Evolutionary conservation across 805 yeast genomes (phyloP).

Genomic region (Saccharomycopsis fibuligera): DNA sequence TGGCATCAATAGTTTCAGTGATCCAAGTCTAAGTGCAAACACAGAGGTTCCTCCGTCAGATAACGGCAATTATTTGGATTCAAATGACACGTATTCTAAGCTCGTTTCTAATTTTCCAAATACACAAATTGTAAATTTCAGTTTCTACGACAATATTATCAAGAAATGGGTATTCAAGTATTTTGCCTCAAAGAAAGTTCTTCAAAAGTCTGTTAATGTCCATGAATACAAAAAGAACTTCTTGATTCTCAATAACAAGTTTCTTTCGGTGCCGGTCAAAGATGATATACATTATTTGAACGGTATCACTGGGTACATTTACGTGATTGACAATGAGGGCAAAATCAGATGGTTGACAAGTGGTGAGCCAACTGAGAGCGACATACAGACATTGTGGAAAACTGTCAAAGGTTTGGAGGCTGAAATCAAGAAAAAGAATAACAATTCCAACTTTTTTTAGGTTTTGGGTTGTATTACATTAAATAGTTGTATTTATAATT

Average conservation of each 20-base stretch:
- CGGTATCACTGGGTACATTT: constrained; percentile 75
- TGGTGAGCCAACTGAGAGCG: constrained; percentile 71
- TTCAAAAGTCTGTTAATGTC: constrained; percentile 41
- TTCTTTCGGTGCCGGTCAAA: constrained; percentile 50
- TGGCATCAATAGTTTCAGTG: constrained; percentile 1
- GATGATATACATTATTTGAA: constrained; percentile 62
- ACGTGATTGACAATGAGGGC: constrained; percentile 66
- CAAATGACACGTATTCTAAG: constrained; percentile 33
- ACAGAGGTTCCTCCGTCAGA: constrained; percentile 23
- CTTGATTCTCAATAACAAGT: constrained; percentile 56
- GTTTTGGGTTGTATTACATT: too few species aligned
- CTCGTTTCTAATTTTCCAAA: constrained; percentile 40
- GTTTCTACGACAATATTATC: constrained; percentile 64
- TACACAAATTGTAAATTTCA: constrained; percentile 70
- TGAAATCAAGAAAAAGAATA: constrained; percentile 32
- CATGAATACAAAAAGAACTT: constrained; percentile 36
- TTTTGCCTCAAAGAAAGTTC: constrained; percentile 35
- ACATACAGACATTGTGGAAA: constrained; percentile 57
- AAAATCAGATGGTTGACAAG: constrained; percentile 89
- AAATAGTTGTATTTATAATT: too few species aligned
- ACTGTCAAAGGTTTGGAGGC: constrained; percentile 52
- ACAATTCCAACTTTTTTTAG: too few species aligned
- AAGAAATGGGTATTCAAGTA: constrained; percentile 60
- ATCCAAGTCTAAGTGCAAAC: constrained; percentile 20
- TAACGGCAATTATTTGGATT: constrained; percentile 35